A percentile compares a stretch with the other conserved stretches of the same genome.
Evolutionary conservation across 2,329 filamentous ascomycete genomes (phyloP).

Genomic region (Byssothecium circinans): DNA sequence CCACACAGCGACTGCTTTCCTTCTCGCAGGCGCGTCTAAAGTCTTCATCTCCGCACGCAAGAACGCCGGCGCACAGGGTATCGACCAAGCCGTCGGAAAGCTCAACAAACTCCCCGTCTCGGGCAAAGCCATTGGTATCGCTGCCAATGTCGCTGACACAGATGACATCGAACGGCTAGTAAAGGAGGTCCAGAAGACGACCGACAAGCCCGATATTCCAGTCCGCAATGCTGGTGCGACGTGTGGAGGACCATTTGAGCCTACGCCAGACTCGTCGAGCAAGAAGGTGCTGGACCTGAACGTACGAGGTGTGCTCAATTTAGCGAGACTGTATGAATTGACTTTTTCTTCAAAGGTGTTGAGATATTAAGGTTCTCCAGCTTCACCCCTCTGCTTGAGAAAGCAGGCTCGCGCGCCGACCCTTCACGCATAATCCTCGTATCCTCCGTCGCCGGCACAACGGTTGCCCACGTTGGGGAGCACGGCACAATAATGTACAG

Average conservation of each 20-base stretch:
- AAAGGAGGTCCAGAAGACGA: conserved; percentile 33
- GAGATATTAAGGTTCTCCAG: no score
- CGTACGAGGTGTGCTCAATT: conserved; percentile 45
- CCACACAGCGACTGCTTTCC: conserved; percentile 44
- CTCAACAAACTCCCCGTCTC: conserved; percentile 43
- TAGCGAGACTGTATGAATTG: conserved; percentile 38
- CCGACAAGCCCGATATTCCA: conserved; percentile 41
- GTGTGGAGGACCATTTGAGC: conserved; percentile 44
- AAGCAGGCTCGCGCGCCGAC: conserved; percentile 32
- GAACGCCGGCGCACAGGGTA: conserved; percentile 40
- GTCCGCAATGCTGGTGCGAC: conserved; percentile 46
- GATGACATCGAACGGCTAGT: conserved; percentile 41
- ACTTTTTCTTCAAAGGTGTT: neutral
- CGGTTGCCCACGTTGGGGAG: conserved; percentile 42
- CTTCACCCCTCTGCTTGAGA: conserved; percentile 41
- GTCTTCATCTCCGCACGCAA: conserved; percentile 46
- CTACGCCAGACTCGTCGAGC: conserved; percentile 39
- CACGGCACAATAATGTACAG: conserved; percentile 46
- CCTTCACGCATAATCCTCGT: conserved; percentile 45
- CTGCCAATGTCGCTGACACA: conserved; percentile 43
- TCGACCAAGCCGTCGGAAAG: conserved; percentile 43
- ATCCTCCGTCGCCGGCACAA: conserved; percentile 39
- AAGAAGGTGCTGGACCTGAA: conserved; percentile 45
- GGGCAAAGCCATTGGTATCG: conserved; percentile 39
- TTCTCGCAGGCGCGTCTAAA: conserved; percentile 44